Evolutionary conservation across 164 flowering plant genomes (phyloP).

Genomic region (Chimonanthus praecox): DNA sequence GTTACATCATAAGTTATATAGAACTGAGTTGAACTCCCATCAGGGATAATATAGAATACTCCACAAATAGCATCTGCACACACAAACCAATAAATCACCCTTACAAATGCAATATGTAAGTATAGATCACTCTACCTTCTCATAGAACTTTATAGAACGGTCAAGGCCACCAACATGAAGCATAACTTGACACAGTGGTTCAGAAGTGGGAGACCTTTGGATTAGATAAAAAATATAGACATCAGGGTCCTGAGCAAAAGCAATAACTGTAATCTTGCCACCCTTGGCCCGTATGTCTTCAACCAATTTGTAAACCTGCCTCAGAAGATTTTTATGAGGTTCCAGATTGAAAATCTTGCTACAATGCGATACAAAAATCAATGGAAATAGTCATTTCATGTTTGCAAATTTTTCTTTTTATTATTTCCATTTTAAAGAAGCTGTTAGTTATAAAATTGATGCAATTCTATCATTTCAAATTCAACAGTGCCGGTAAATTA

Average conservation of each 20-base stretch:
- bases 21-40: background rate
- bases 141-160: slow-evolving; percentile 86
- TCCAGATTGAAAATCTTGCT: background rate
- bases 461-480: no score
- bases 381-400: no score
- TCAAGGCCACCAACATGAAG: slow-evolving; percentile 95
- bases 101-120: no score
- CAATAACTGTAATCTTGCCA: slow-evolving; percentile 75
- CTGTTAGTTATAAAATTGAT: no score
- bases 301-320: slow-evolving; percentile 76
- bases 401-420: no score
- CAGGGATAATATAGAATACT: background rate
- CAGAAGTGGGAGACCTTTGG: slow-evolving; percentile 80
- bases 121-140: slow-evolving; percentile 46
- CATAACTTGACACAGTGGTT: slow-evolving; percentile 96
- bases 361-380: no score
- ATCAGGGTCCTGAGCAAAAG: slow-evolving; percentile 95
- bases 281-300: slow-evolving; percentile 73
- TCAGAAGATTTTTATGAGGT: background rate
- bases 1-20: no score
- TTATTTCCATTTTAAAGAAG: no score
- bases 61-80: background rate
- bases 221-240: slow-evolving; percentile 88
- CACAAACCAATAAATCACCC: no score
- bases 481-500: no score